Evolutionary conservation across 306 rosid species (phyloP).

Genomic region (Lagenaria siceraria): DNA sequence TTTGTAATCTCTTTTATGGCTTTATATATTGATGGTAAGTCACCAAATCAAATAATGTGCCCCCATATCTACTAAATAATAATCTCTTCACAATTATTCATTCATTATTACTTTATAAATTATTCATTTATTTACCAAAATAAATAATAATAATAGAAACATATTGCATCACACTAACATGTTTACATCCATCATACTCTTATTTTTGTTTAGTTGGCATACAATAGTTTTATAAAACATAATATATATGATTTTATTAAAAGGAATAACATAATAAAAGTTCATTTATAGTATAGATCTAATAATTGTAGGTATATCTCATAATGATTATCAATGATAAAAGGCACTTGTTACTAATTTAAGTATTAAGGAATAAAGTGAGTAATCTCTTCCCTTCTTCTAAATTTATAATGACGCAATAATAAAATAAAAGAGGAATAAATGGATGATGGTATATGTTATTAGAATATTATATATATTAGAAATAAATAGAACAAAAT

Average conservation of each 20-base stretch:
- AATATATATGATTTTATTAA: neutral
- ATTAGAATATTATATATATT: too few relatives aligned
- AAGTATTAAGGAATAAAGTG: neutral
- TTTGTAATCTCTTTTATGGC: slow-evolving; percentile 4
- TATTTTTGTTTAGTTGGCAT: too few relatives aligned
- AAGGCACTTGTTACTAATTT: neutral
- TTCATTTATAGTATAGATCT: neutral
- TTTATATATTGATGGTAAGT: neutral
- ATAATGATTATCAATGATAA: neutral
- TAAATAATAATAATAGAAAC: too few relatives aligned
- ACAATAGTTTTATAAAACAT: too few relatives aligned
- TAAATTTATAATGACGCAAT: too few relatives aligned
- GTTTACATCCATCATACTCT: too few relatives aligned
- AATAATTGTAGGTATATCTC: neutral
- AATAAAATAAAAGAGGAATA: too few relatives aligned
- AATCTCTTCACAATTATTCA: neutral
- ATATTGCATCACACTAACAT: too few relatives aligned
- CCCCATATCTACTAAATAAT: neutral
- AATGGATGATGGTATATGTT: too few relatives aligned
- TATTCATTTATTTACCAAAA: too few relatives aligned
- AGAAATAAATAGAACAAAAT: too few relatives aligned
- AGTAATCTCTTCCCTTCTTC: neutral
- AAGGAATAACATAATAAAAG: neutral
- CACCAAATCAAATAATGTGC: neutral
- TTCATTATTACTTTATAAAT: too few relatives aligned